phyloP scores from a whole-genome alignment of 441 rosid genomes.

The Erodium moschatum region DNA sequence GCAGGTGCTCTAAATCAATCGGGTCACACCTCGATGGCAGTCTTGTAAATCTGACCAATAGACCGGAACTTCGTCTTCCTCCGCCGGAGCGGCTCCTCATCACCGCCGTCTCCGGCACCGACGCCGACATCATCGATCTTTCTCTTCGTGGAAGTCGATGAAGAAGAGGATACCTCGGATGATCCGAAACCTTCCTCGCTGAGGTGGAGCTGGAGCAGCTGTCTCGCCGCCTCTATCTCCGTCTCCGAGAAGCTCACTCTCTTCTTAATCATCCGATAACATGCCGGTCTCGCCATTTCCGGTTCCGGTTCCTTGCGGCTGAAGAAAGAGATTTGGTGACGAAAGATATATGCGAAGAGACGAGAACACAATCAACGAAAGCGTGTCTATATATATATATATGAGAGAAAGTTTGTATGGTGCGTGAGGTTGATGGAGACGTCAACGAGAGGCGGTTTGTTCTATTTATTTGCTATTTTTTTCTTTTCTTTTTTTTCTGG shows the following conservation, averaged over 20 bases:
- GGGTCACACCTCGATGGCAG: neutral
- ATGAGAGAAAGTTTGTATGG: too few relatives aligned
- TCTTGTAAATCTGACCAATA: neutral
- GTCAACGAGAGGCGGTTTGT: neutral
- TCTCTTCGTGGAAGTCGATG: too few relatives aligned
- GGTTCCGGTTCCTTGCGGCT: neutral
- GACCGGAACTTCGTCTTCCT: neutral
- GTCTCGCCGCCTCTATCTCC: slow-evolving; percentile 7
- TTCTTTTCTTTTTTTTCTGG: too few relatives aligned
- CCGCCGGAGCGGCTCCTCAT: neutral
- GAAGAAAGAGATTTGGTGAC: neutral
- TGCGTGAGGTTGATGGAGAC: neutral
- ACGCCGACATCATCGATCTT: neutral
- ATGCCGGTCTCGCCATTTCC: neutral
- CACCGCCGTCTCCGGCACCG: neutral
- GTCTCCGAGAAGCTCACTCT: neutral
- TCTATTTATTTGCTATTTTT: too few relatives aligned
- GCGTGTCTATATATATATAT: neutral
- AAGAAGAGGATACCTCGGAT: too few relatives aligned
- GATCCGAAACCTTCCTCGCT: neutral
- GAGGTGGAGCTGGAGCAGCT: neutral
- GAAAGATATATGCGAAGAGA: too few relatives aligned
- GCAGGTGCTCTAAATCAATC: too few relatives aligned
- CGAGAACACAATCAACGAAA: neutral
- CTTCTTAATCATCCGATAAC: neutral